Conservation (phyloP, 352 stramenopile species). For the Vaucheria bursata region DNA sequence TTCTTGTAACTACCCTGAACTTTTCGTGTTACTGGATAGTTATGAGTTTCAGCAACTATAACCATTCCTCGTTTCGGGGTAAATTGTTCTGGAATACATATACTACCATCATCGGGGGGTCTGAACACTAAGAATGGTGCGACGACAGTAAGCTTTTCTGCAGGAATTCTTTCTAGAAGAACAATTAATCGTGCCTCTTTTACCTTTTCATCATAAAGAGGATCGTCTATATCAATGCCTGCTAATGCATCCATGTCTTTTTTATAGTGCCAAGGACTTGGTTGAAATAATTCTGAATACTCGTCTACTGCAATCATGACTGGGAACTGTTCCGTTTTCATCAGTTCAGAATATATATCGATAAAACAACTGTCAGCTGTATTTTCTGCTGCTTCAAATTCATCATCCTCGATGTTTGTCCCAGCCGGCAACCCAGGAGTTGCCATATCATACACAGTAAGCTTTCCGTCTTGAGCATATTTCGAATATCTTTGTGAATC, state of each 20-base stretch:
- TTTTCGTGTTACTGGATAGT: slow-evolving; percentile 25
- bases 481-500: not conserved
- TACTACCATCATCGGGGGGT: slow-evolving; percentile 17
- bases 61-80: slow-evolving; percentile 1
- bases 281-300: slow-evolving; percentile 42
- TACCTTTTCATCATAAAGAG: not conserved
- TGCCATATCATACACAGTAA: not conserved
- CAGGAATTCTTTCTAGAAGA: not conserved
- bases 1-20: slow-evolving; percentile 21
- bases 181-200: not conserved
- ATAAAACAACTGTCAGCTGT: slow-evolving; percentile 11
- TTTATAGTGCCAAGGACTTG: slow-evolving; percentile 23
- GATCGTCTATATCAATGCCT: not conserved
- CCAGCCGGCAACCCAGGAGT: not conserved
- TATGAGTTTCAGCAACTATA: slow-evolving; percentile 12
- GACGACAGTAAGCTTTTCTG: slow-evolving; percentile 1
- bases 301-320: slow-evolving; percentile 38
- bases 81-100: not conserved
- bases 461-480: too few species aligned
- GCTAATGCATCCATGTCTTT: slow-evolving; percentile 9
- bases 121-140: slow-evolving; percentile 7
- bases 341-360: slow-evolving; percentile 24
- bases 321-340: slow-evolving; percentile 19
- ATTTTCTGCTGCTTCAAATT: slow-evolving; percentile 14
- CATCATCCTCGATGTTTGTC: slow-evolving; percentile 17